Conservation (phyloP, 306 rosid species). For the Lablab purpureus region DNA sequence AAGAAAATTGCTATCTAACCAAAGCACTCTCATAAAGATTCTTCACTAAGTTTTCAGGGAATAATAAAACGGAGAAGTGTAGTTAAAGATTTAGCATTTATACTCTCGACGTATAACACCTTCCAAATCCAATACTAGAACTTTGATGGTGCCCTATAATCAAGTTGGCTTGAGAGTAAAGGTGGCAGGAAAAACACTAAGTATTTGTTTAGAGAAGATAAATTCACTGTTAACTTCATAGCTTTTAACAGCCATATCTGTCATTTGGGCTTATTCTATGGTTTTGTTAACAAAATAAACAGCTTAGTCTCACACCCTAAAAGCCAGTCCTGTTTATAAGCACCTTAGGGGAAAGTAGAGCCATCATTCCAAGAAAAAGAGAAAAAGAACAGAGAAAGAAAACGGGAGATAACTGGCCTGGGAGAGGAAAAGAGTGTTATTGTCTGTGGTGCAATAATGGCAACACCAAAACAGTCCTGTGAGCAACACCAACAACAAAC, state of each 20-base stretch:
- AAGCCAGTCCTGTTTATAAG: slow-evolving; percentile 70
- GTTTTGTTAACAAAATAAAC: slow-evolving; percentile 58
- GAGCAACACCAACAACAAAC: slow-evolving; percentile 58
- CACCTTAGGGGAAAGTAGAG: slow-evolving; percentile 65
- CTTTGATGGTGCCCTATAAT: slow-evolving; percentile 38
- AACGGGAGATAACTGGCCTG: slow-evolving; percentile 31
- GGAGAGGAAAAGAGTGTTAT: slow-evolving; percentile 42
- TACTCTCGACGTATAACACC: slow-evolving; percentile 42
- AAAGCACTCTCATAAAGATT: slow-evolving; percentile 51
- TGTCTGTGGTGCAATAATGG: slow-evolving; percentile 61
- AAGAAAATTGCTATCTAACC: slow-evolving; percentile 74
- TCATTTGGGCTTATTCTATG: slow-evolving; percentile 49
- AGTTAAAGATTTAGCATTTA: slow-evolving; percentile 39
- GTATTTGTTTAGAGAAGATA: slow-evolving; percentile 48
- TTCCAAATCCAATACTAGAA: slow-evolving; percentile 38
- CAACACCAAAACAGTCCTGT: slow-evolving; percentile 68
- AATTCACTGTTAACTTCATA: slow-evolving; percentile 33
- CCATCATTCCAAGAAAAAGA: slow-evolving; percentile 62
- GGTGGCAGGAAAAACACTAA: slow-evolving; percentile 49
- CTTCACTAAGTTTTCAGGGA: slow-evolving; percentile 44
- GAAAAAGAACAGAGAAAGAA: slow-evolving; percentile 32
- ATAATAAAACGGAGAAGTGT: slow-evolving; percentile 36
- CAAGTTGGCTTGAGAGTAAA: slow-evolving; percentile 65
- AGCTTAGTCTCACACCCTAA: slow-evolving; percentile 52
- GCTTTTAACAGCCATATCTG: slow-evolving; percentile 43